Evolutionary conservation across 108 stramenopile species (phyloP).

Genomic region (Stephanodiscus minutulus): DNA sequence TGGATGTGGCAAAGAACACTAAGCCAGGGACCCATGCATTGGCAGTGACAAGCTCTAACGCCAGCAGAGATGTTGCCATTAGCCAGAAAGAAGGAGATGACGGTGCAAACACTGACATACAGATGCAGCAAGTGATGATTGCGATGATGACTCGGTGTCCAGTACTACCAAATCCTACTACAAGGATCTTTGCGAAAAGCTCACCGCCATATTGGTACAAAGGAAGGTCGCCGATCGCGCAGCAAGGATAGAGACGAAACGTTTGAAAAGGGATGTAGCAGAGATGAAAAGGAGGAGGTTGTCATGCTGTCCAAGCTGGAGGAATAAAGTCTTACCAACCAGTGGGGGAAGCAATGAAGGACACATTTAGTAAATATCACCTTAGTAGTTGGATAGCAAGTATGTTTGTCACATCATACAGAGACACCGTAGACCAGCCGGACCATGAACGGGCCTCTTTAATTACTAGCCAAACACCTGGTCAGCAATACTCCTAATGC

Average conservation of each 20-base stretch:
- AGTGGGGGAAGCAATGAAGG: no score
- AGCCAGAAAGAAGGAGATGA: background rate
- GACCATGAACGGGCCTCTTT: no score
- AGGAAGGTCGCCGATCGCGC: background rate
- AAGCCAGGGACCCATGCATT: no score
- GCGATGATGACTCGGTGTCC: slow-evolving; percentile 5
- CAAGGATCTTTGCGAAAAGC: slow-evolving; percentile 6
- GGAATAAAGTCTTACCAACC: no score
- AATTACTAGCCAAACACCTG: no score
- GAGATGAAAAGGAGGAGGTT: slow-evolving; percentile 10
- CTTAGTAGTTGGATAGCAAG: no score
- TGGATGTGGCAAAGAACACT: no score
- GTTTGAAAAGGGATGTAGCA: background rate
- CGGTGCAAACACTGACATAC: background rate
- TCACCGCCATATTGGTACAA: background rate
- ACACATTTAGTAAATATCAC: no score
- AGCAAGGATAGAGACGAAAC: background rate
- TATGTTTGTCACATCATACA: no score
- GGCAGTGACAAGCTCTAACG: no score
- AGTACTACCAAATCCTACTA: slow-evolving; percentile 16
- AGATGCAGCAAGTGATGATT: background rate
- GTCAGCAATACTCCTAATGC: no score
- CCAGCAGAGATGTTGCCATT: background rate
- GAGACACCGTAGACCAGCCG: no score
- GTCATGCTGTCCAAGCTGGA: background rate